Evolutionary conservation across 495 filamentous ascomycete species (phyloP), one percentile per base, ranked within the genome.

Genomic region (Durotheca rogersii): DNA sequence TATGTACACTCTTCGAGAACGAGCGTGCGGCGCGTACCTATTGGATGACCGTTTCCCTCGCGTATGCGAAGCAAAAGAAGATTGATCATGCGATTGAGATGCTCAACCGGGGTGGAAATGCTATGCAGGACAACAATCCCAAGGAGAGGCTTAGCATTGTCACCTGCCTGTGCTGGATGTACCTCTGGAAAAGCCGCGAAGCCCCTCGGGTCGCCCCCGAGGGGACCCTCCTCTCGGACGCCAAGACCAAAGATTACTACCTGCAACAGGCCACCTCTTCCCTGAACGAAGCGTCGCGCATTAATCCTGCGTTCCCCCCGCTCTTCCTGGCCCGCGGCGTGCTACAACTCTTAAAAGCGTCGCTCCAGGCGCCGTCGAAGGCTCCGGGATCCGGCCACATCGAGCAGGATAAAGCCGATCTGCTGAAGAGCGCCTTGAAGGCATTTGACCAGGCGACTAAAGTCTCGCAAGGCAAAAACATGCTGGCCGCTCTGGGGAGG

Each of bases 11-110:
- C 30, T 79, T 98, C 42, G 93, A 97, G 67, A 93, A 91, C 51
- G 93, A 97, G 65, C 81, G 83, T 48, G 89, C 89, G 2, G 86
- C 85, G 14, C 85, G 90, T 53, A 86, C 83, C 21, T 92, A 90
- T 62, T 98, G 93, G 93, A 90, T 97, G 76, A 89, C 88, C 10
- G 90, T 96, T 53, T 88, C 93, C 21, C 79, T 96, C 25, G 94
- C 92, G n/a, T 97, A 98, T 62, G 91, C 92, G 18, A 97, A 96
- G 70, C 90, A 95, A 67, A 81, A 84, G 29, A 92, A 95, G 69
- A 78, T 90, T 33, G 90, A 96, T 57, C 88, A 89, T 69, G 93
- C 93, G 32, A 91, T 97, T 58, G 91, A 96, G 66, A 93, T 98
- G 58, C 74, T 98, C 45, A 81, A 83, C 32, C 89, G 90, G 56